Conservation (phyloP, 2,329 filamentous ascomycete genomes). For the Aspergillus clavatus region DNA sequence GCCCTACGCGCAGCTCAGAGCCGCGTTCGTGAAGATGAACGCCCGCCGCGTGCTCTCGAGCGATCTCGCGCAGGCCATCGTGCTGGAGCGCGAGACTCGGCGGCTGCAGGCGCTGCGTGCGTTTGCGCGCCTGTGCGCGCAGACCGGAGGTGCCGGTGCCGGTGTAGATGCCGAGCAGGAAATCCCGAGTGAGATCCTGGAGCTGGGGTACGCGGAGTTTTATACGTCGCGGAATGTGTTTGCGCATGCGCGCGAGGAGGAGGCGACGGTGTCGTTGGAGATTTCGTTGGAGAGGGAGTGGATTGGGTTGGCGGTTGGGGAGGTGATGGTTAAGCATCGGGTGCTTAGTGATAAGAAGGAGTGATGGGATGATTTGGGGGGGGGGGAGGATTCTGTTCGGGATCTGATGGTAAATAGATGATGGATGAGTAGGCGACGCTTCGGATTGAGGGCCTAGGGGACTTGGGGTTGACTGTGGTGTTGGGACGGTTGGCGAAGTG, state of each 20-base stretch:
- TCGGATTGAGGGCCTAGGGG: too few relatives aligned
- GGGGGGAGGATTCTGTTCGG: too few relatives aligned
- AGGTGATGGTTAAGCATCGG: background rate
- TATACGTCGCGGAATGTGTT: slow-evolving; percentile 1
- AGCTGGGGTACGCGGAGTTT: slow-evolving; percentile 22
- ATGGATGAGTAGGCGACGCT: too few relatives aligned
- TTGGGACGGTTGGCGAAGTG: too few relatives aligned
- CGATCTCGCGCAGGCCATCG: slow-evolving; percentile 16
- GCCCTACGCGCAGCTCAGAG: slow-evolving; percentile 21
- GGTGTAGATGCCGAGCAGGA: background rate
- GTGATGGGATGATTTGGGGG: background rate
- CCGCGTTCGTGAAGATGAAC: slow-evolving; percentile 18
- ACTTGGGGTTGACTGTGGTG: too few relatives aligned
- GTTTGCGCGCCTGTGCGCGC: slow-evolving; percentile 1
- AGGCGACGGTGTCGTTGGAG: slow-evolving; percentile 3
- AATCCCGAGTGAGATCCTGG: slow-evolving; percentile 8
- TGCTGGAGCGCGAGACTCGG: slow-evolving; percentile 28
- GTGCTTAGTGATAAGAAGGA: background rate
- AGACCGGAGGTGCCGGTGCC: background rate
- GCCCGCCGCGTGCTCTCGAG: slow-evolving; percentile 10
- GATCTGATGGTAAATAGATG: too few relatives aligned
- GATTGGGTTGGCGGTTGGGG: slow-evolving; percentile 10
- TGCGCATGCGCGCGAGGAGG: background rate
- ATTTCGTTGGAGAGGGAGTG: slow-evolving; percentile 14
- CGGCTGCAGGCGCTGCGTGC: slow-evolving; percentile 20